Conservation (phyloP, 2,329 filamentous ascomycete species). For the Hypoxylon sp. region DNA sequence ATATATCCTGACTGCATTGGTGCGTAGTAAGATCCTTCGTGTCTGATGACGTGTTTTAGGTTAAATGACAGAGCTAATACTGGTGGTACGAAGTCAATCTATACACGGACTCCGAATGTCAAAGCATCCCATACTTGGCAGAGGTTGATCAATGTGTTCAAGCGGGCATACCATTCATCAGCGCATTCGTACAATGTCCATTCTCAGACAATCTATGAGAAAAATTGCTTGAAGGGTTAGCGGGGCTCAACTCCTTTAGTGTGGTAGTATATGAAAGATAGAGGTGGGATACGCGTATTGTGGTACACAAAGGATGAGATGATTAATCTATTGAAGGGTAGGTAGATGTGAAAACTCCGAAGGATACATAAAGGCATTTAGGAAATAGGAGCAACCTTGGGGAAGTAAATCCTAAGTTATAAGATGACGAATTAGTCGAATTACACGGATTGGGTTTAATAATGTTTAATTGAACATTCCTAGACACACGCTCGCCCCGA, state of each 20-base stretch:
- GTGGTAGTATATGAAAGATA: neutral
- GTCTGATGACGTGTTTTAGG: neutral
- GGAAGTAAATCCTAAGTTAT: neutral
- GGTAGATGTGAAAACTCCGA: neutral
- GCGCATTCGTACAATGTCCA: constrained; percentile 37
- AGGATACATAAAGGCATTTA: neutral
- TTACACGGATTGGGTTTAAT: no score
- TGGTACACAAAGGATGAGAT: neutral
- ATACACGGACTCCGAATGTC: constrained; percentile 37
- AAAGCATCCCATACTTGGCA: constrained; percentile 28
- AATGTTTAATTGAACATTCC: no score
- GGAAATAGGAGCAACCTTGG: neutral
- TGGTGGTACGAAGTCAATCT: constrained; percentile 21
- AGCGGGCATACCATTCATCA: constrained; percentile 39
- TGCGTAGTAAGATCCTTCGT: neutral
- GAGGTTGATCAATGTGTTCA: constrained; percentile 38
- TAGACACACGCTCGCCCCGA: no score
- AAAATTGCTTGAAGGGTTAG: neutral
- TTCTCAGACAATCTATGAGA: constrained; percentile 26
- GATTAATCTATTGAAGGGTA: neutral
- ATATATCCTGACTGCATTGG: constrained; percentile 40
- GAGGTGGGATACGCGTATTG: neutral
- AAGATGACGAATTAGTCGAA: no score
- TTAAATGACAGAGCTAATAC: constrained; percentile 2
- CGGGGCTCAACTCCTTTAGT: neutral